phyloP scores from a whole-genome alignment of 2,329 filamentous ascomycete species.

The Fusarium sp. region DNA sequence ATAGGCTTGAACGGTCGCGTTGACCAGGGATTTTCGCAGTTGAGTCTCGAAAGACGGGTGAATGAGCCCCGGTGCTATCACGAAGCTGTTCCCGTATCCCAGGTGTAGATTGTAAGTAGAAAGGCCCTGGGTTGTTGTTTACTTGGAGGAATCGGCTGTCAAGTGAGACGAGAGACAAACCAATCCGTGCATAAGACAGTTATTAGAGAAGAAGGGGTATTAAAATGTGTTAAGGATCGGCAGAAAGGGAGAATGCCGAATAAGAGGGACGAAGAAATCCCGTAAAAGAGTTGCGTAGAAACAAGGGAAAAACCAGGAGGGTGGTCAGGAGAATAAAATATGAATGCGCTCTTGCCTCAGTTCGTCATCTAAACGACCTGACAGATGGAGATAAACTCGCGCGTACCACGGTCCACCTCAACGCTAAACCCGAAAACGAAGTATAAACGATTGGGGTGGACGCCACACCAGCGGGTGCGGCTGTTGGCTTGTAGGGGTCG shows the following conservation, averaged over 20 bases:
- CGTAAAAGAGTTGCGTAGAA: slow-evolving; percentile 14
- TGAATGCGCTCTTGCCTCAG: slow-evolving; percentile 14
- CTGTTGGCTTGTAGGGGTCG: slow-evolving; percentile 25
- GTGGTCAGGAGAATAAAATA: slow-evolving; percentile 33
- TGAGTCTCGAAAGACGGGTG: slow-evolving; percentile 11
- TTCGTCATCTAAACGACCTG: slow-evolving; percentile 15
- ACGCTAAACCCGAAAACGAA: slow-evolving; percentile 32
- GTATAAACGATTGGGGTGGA: slow-evolving; percentile 27
- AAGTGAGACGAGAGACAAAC: slow-evolving; percentile 1
- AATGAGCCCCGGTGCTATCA: slow-evolving; percentile 10
- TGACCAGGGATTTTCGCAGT: slow-evolving; percentile 34
- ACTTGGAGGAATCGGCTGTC: slow-evolving; percentile 8
- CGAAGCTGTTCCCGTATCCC: slow-evolving; percentile 5
- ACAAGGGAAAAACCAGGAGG: slow-evolving; percentile 20
- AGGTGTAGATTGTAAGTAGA: background rate
- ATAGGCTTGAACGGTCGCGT: slow-evolving; percentile 22
- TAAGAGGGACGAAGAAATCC: slow-evolving; percentile 7
- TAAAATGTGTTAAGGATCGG: slow-evolving; percentile 40
- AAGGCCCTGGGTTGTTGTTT: background rate
- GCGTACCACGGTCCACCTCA: slow-evolving; percentile 14
- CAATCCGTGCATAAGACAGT: slow-evolving; percentile 1
- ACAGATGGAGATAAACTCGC: slow-evolving; percentile 39
- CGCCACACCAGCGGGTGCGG: slow-evolving; percentile 21
- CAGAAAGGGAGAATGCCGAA: slow-evolving; percentile 24
- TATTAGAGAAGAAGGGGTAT: slow-evolving; percentile 17